Evolutionary conservation across 805 yeast genomes (phyloP), one percentile per base, ranked within the genome.

Genomic region (Priceomyces fermenticarens): DNA sequence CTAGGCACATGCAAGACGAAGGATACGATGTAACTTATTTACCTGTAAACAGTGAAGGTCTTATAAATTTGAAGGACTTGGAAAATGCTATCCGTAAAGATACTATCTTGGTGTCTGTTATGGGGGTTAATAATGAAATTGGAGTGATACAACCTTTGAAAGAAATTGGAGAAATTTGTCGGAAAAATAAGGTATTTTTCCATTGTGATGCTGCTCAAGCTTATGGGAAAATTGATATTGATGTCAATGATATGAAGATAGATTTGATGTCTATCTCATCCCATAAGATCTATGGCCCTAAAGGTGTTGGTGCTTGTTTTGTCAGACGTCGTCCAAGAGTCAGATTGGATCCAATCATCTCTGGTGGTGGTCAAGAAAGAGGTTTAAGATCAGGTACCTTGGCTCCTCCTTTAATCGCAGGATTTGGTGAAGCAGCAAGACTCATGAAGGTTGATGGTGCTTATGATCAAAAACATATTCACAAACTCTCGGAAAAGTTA

Each of bases 311-410:
- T 56, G 99, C 99, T 8, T 74, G 90, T 52, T 93, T 77, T 58
- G 91, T 93, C 30, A 83, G 99, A 70, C 86, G 99, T 76, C 84
- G 99, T 67, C 99, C 99, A 47, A 83, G 99, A 68, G 99, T 93
- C 37, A 85, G 99, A 77, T 62, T 93, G 46, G 97, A 90, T 49
- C 97, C 99, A 15, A 73, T 93, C 41, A 86, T 93, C 52, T 85
- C 89, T 45, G 99, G 99, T 51, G 99, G 99, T 68, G 99, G 99
- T 39, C 99, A 93, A 71, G 99, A 93, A 71, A 85, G 99, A 72
- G 99, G 99, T 44, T 73, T 93, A 56, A 79, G 99, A 68, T 86
- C 96, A 4, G 99, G 99, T 46, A 93, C 99, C 23, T 76, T 93
- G 59, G 90, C 99, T 3, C 96, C 99, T n/a, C 96, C 98, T 15